Base-by-base conservation (phyloP, 2,329 filamentous ascomycete genomes). In the Phyllosticta paracitricarpa region DNA sequence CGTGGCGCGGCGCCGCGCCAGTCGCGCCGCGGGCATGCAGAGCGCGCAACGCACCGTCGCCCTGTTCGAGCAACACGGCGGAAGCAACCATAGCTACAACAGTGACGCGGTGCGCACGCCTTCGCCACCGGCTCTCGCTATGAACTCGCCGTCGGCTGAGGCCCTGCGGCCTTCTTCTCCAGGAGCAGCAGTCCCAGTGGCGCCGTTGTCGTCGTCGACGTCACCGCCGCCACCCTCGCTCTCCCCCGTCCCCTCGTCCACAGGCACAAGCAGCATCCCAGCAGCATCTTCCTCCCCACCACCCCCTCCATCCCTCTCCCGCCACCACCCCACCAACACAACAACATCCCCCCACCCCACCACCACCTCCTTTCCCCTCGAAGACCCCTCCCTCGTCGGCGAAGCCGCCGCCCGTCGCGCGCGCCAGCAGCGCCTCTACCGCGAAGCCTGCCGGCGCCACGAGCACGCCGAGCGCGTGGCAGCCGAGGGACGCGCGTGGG, bases 321-420 rank as follows among this genome's bases (percentile, higher is more conserved):
- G 58, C 53, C 33, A 6, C 52, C 19, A 64, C 63, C 1, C 19
- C 19, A 22, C 19, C 19, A 22, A 22, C 19, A 22, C 19, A 22
- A 22, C 1, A 22, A 22, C 2, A 22, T 22, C 19, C 19, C 17
- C 61, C 63, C 51, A 51, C 56, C 57, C 5, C 58, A 22, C 2
- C 28, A 30, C n/a, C 54, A 8, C 5, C 58, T 5, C 24, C 26
- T 8, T 80, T 6, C 84, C 84, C 2, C 77, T 86, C 19, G 86
- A 89, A 72, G 86, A 89, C 65, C 86, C 85, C 0, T 80, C 85
- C 61, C 75, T 89, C 9, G 86, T 89, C 1, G 86, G 86, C 35
- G 85, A 88, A 72, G 79, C 79, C 57, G 86, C 85, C 3, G 86
- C 86, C 2, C 76, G 78, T 9, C 72, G 78, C 64, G 84, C 84